Evolutionary conservation across 306 rosid genomes (phyloP), one percentile per base, ranked within the genome.

Genomic region (Astragalus glycyphyllos): DNA sequence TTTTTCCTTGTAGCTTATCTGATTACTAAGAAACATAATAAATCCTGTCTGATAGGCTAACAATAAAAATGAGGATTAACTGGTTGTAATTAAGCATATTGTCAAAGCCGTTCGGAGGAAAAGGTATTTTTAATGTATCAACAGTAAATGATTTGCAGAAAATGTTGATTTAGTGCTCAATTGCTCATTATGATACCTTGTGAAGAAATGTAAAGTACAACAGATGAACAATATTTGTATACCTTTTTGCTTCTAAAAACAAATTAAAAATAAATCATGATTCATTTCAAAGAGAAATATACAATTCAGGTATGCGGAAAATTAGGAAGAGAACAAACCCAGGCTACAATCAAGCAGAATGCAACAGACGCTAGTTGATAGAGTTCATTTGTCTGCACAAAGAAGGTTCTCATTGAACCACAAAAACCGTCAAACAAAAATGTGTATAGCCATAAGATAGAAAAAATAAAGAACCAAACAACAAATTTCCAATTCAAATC

Each of bases 331-430:
- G 71, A 63, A 86, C 92, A 64, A 77, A 95, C 99, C 99, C 97
- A 94, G 66, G 97, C 96, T 48, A 94, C 97, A 55, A 91, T 78
- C 69, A 94, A 86, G 89, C 97, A 94, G 95, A 94, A 91, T 38
- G 99, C 97, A 78, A 94, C 99, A 0, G 97, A 83, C 0, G 97
- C 95, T 81, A 94, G 77, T 76, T 94, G 99, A 85, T 94, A 94
- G 73, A 94, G 99, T 67, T 94, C 99, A 72, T 94, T 91, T 57
- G 96, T 91, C 99, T 94, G 97, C 87, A 79, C 40, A 81, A 42
- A 82, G 54, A 76, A 13, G 73, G 34, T 47, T 46, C 71, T 79
- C 47, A 47, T 59, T 41, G 32, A 67, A 67, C 46, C 41, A 48
- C 11, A 63, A 26, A 69, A 53, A 61, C 81, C 47, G 38, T 73